A percentile compares a stretch with the other conserved stretches of the same genome.
Evolutionary conservation across 176 grass and related monocot species (phyloP).

Genomic region (Triticum timopheevii): DNA sequence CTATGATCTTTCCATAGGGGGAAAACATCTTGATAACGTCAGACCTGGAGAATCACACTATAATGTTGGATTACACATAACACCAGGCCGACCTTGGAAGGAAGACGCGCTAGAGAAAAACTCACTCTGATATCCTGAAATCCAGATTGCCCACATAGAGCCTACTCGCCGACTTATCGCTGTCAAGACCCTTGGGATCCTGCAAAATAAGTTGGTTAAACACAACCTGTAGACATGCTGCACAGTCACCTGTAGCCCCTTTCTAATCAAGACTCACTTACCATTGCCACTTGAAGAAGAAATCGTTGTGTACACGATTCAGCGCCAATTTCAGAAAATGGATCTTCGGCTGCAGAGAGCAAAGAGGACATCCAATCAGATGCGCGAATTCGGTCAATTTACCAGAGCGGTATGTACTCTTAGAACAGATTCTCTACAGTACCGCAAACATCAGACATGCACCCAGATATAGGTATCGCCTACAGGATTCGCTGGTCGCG

Average conservation of each 20-base stretch:
- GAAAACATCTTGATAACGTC: slow-evolving; percentile 94
- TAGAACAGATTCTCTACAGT: background rate
- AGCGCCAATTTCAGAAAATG: background rate
- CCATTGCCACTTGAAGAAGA: slow-evolving; percentile 28
- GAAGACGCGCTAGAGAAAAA: slow-evolving; percentile 1
- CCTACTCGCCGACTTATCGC: slow-evolving; percentile 57
- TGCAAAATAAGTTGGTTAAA: slow-evolving; percentile 34
- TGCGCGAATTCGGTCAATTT: background rate
- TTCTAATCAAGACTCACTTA: slow-evolving; percentile 12
- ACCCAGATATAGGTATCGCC: background rate
- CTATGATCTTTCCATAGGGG: slow-evolving; percentile 70
- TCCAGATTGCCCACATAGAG: slow-evolving; percentile 89
- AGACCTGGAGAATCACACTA: slow-evolving; percentile 43
- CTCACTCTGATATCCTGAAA: slow-evolving; percentile 81
- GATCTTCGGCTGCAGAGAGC: background rate
- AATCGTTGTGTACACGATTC: background rate
- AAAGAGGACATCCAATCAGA: slow-evolving; percentile 1
- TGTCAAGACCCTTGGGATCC: slow-evolving; percentile 48
- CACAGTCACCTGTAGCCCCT: background rate
- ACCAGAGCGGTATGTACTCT: background rate
- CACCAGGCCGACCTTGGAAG: background rate
- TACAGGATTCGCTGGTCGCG: background rate
- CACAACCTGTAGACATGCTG: background rate
- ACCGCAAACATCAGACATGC: background rate
- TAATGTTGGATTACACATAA: background rate